Percentiles rank a stretch among this genome's conserved stretches.
Evolutionary conservation across 225 moss, liverwort and hornwort species (phyloP).

Genomic region (Polytrichum formosum): DNA sequence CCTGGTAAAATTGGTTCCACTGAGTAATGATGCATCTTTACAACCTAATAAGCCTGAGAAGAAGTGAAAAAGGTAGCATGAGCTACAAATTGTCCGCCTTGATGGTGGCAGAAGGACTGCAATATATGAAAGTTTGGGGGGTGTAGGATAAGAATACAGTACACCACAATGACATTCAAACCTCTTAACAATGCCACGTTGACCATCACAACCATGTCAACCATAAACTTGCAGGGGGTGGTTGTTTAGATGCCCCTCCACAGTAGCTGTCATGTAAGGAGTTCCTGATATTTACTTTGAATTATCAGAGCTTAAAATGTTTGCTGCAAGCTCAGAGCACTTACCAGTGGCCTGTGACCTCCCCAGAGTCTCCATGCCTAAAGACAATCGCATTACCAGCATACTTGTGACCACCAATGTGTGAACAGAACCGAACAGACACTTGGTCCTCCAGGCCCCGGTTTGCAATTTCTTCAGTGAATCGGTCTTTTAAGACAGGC

Average conservation of each 20-base stretch:
- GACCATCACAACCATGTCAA: too few species aligned
- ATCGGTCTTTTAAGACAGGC: constrained; percentile 60
- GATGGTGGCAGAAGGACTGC: too few species aligned
- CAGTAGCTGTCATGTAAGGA: background rate
- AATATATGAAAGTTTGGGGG: too few species aligned
- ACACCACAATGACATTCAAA: too few species aligned
- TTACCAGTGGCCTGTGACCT: constrained; percentile 83
- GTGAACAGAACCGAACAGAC: constrained; percentile 81
- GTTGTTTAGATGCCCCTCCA: background rate
- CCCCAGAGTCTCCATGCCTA: constrained; percentile 31
- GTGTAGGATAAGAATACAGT: too few species aligned
- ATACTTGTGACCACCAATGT: constrained; percentile 95
- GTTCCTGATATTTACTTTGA: background rate
- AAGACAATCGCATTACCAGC: constrained; percentile 93
- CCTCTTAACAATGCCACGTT: too few species aligned
- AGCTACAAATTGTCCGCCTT: too few species aligned
- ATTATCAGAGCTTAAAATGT: background rate
- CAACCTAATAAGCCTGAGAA: too few species aligned
- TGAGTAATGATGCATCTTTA: too few species aligned
- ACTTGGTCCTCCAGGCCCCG: constrained; percentile 64
- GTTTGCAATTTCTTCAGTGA: constrained; percentile 45
- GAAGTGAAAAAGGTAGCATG: too few species aligned
- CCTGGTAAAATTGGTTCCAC: too few species aligned
- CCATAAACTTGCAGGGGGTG: too few species aligned
- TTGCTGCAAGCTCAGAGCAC: constrained; percentile 5